These are phyloP conservation scores for Cercospora sesami DNA, from an alignment of 2,329 filamentous ascomycete species.

Conservation along the genomic window DNA sequence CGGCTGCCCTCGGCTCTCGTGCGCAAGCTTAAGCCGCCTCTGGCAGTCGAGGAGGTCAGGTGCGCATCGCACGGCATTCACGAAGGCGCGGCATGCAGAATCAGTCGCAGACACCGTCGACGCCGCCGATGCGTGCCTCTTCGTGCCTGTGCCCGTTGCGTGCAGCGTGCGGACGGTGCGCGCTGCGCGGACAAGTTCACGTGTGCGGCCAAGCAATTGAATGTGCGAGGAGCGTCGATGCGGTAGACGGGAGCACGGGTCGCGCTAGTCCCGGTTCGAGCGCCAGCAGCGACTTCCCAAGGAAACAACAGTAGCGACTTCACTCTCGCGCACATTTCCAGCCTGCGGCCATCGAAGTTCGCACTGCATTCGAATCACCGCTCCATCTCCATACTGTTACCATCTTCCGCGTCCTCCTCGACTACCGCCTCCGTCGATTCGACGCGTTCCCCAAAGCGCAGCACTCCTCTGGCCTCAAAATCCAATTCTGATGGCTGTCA, in stretches of 20 bases:
- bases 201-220: background rate
- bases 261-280: background rate
- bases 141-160: background rate
- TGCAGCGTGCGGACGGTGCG: background rate
- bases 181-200: background rate
- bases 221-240: background rate
- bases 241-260: background rate
- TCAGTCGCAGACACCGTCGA: background rate
- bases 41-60: background rate
- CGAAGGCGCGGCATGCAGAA: background rate
- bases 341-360: background rate
- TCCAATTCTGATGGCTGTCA: constrained; percentile 9
- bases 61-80: background rate
- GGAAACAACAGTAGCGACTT: constrained; percentile 3
- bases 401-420: background rate
- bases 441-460: constrained; percentile 1
- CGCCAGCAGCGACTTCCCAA: background rate
- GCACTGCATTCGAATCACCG: background rate
- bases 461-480: background rate
- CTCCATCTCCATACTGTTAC: background rate
- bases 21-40: background rate
- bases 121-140: background rate
- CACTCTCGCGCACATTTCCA: background rate
- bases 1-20: background rate
- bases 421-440: background rate